phyloP scores from a whole-genome alignment of 345 rosid genomes.

The Eucalyptus tenuipes region DNA sequence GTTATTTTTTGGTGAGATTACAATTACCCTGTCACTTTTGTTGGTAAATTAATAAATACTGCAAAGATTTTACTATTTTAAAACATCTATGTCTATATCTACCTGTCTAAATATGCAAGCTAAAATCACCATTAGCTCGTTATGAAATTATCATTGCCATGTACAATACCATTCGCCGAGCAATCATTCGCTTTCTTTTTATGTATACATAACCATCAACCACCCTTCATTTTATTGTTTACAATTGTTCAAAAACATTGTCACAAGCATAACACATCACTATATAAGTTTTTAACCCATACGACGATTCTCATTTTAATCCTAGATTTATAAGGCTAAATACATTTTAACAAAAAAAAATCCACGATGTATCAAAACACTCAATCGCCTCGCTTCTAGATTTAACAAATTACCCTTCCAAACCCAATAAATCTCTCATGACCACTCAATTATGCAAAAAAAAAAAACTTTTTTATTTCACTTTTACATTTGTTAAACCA shows the following conservation, averaged over 20 bases:
- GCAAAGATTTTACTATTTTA: no score
- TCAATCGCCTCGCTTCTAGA: background rate
- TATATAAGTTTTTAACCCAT: background rate
- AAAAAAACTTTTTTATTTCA: no score
- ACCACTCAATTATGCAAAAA: no score
- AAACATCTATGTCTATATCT: background rate
- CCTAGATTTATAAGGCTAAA: background rate
- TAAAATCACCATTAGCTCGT: background rate
- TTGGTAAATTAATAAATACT: background rate
- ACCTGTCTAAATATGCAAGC: background rate
- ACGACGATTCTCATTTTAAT: background rate
- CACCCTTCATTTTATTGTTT: background rate
- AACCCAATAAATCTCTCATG: background rate
- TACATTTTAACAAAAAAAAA: no score
- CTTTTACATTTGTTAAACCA: no score
- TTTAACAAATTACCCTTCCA: background rate
- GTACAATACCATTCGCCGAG: rapidly evolving
- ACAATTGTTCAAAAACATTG: background rate
- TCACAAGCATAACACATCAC: background rate
- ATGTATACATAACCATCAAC: background rate
- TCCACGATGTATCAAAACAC: no score
- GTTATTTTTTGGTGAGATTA: background rate
- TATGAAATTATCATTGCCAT: background rate
- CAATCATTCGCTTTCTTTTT: rapidly evolving
- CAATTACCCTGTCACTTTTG: background rate